Evolutionary conservation across 495 filamentous ascomycete genomes (phyloP).

Genomic region (Cryomyces minteri): DNA sequence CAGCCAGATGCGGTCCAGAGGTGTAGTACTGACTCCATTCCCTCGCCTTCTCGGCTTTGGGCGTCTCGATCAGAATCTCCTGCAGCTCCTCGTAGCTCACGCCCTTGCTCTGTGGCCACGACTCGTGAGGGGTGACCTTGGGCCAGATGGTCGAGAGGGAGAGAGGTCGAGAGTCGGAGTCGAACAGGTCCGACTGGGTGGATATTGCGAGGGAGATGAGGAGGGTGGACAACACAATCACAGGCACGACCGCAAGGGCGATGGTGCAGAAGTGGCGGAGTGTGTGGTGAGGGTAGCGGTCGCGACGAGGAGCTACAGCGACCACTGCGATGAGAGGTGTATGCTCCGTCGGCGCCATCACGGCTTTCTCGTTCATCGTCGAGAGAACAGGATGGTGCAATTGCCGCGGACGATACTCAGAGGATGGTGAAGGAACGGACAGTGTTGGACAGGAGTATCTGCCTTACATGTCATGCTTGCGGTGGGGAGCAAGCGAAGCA

Average conservation of each 20-base stretch:
- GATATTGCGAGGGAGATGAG: slow-evolving; percentile 37
- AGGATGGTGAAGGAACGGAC: too few species aligned
- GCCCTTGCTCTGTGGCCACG: slow-evolving; percentile 21
- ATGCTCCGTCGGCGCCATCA: slow-evolving; percentile 33
- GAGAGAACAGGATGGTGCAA: too few species aligned
- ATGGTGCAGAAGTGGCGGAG: slow-evolving; percentile 58
- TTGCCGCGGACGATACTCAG: too few species aligned
- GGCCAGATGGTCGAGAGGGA: slow-evolving; percentile 8
- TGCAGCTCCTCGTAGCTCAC: slow-evolving; percentile 45
- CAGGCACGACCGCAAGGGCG: slow-evolving; percentile 33
- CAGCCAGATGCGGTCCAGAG: slow-evolving; percentile 68
- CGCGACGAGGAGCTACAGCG: slow-evolving; percentile 29
- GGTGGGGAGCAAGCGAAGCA: too few species aligned
- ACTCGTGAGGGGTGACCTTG: slow-evolving; percentile 17
- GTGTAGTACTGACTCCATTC: slow-evolving; percentile 93
- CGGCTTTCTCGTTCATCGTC: slow-evolving; percentile 4
- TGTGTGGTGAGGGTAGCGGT: slow-evolving; percentile 47
- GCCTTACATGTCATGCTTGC: too few species aligned
- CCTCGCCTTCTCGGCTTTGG: slow-evolving; percentile 43
- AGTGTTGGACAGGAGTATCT: too few species aligned
- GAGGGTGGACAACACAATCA: slow-evolving; percentile 37
- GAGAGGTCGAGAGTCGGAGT: slow-evolving; percentile 25
- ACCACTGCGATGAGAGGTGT: slow-evolving; percentile 45
- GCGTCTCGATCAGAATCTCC: slow-evolving; percentile 50
- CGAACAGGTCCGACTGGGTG: slow-evolving; percentile 13